Percentiles rank a stretch among this genome's conserved stretches.
phyloP scores from a whole-genome alignment of 139 green algal species.

The Chlorella ohadii region DNA sequence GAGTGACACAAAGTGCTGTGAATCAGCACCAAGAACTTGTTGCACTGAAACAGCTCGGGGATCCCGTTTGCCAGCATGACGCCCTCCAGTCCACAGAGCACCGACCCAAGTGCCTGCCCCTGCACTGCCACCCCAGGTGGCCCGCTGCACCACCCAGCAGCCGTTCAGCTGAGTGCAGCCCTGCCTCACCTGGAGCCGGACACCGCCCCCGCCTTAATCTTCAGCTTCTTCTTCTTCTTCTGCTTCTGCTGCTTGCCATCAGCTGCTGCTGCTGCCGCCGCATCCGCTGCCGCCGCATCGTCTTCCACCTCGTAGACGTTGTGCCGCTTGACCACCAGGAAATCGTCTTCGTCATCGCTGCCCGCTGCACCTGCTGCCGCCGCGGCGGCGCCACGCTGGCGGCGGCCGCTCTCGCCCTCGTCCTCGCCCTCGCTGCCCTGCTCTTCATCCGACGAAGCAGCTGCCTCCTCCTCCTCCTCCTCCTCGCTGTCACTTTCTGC shows the following conservation, averaged over 20 bases:
- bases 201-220: slow-evolving; percentile 51
- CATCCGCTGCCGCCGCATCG: slow-evolving; percentile 4
- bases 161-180: background rate
- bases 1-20: background rate
- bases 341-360: slow-evolving; percentile 48
- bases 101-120: too few species aligned
- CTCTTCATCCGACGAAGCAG: background rate
- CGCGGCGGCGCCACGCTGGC: background rate
- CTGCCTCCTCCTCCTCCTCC: background rate
- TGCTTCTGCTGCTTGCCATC: slow-evolving; percentile 41
- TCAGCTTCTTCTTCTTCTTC: slow-evolving; percentile 82
- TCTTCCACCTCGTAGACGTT: background rate
- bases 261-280: background rate
- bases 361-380: background rate
- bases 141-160: background rate
- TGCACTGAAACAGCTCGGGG: too few species aligned
- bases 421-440: background rate
- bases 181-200: slow-evolving; percentile 33
- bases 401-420: background rate
- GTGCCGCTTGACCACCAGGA: slow-evolving; percentile 59
- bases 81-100: too few species aligned
- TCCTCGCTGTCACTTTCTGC: background rate
- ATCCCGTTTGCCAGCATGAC: too few species aligned
- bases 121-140: background rate
- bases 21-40: too few species aligned